These are phyloP conservation scores for Pestalotiopsis sp. DNA, from an alignment of 2,329 filamentous ascomycete genomes.

Conservation along the genomic window DNA sequence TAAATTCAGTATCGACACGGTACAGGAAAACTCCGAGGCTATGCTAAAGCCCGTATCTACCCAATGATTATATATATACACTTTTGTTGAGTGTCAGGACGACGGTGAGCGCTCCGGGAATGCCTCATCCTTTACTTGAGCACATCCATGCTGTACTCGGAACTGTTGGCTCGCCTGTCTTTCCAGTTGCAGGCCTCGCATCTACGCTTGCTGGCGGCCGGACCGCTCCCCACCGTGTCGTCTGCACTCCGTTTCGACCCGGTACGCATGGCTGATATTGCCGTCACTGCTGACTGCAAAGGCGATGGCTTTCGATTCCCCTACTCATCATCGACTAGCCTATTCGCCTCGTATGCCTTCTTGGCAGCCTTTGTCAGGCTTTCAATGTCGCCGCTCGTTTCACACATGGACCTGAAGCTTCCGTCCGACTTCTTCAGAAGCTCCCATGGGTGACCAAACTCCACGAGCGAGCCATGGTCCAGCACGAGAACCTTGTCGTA, in stretches of 20 bases:
- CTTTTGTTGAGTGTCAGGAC: not conserved
- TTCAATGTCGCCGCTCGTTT: slow-evolving; percentile 62
- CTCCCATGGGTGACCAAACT: slow-evolving; percentile 88
- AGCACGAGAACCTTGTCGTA: slow-evolving; percentile 97
- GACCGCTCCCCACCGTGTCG: not conserved
- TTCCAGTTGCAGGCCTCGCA: not conserved
- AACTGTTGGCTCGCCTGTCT: not conserved
- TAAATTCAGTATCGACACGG: not conserved
- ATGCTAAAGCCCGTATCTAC: slow-evolving; percentile 3
- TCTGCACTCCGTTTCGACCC: not conserved
- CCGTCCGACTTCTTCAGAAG: slow-evolving; percentile 73
- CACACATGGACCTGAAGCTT: slow-evolving; percentile 64
- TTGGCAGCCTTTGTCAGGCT: slow-evolving; percentile 54
- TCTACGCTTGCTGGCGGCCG: not conserved
- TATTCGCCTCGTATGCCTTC: slow-evolving; percentile 47
- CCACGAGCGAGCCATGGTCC: slow-evolving; percentile 83
- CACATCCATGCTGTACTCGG: slow-evolving; percentile 10
- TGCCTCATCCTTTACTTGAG: not conserved
- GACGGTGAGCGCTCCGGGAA: not conserved
- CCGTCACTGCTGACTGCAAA: not conserved
- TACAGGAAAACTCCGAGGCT: not conserved
- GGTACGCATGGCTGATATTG: not conserved
- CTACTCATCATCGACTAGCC: slow-evolving; percentile 40
- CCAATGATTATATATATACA: not conserved
- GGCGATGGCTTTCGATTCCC: not conserved